Base-by-base conservation (phyloP, 2,329 filamentous ascomycete species). In the Grosmannia clavigera region DNA sequence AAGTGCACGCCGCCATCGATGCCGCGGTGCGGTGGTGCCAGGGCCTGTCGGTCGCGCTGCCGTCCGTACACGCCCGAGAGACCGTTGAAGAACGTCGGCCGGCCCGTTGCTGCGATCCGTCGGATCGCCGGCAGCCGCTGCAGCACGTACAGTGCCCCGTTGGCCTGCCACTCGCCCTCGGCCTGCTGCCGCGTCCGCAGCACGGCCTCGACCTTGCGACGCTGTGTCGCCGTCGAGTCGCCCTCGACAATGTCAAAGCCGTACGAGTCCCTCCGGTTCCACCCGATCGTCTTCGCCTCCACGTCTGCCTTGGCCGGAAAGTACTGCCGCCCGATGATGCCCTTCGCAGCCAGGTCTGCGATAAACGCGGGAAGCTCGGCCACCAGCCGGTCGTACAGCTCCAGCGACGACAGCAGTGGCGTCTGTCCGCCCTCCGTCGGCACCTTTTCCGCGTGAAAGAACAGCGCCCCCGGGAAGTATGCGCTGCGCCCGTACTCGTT, bases 261-360 rank as follows among this genome's bases (percentile, higher is more conserved):
- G 48, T 61, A 63, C 11, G 62, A 63, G 46, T 63, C 60, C 55
- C 22, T 55, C 62, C 62, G 61, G 62, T 63, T 63, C 62, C 62
- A 63, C n/a, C 62, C 62, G 29, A 63, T 63, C 19, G 53, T 50
- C 40, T 57, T 53, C 2, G 62, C 27, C 27, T 63, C 62, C 11
- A 60, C 60, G 33, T 63, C 62, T 10, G 61, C 60, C 33, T 63
- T 63, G 58, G 60, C 22, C 11, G 62, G 62, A 40, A 60, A 63
- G 54, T 63, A 63, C 29, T 63, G 62, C 3, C 62, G 53, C 11
- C 62, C 60, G 16, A 61, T 60, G 33, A 63, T 40, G n/a, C 62
- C 62, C 33, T 61, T 60, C 16, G 58, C 55, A 9, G 50, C 33
- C 35, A 63, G 56, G 12, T 59, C 46, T 16, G 58, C 16, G 19